A percentile compares a stretch with the other conserved stretches of the same genome.
Evolutionary conservation across 257 asterid species (phyloP).

Genomic region (Solanum sitiens): DNA sequence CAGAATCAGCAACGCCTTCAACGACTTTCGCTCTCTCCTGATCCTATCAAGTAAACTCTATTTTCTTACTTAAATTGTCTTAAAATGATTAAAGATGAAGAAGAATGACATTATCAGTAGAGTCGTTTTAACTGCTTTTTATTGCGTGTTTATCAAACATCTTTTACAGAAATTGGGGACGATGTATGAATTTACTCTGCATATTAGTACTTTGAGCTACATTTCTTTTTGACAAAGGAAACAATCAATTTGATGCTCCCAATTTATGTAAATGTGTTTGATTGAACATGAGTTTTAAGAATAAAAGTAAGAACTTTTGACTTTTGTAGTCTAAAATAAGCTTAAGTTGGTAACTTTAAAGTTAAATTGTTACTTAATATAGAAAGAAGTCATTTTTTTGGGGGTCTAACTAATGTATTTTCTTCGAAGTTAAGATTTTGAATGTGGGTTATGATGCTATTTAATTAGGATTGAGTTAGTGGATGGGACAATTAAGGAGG

Average conservation of each 20-base stretch:
- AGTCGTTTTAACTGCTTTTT: background rate
- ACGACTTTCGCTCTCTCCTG: slow-evolving; percentile 54
- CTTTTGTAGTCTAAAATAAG: background rate
- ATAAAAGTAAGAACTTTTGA: background rate
- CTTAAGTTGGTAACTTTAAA: background rate
- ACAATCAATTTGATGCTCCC: background rate
- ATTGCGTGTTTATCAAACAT: background rate
- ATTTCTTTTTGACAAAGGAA: background rate
- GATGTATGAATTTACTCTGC: background rate
- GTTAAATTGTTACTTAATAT: background rate
- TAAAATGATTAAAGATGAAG: background rate
- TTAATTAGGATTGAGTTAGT: slow-evolving; percentile 53
- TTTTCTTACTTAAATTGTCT: background rate
- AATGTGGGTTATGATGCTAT: background rate
- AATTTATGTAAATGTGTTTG: background rate
- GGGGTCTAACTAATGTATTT: background rate
- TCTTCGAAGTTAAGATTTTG: background rate
- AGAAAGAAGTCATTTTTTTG: background rate
- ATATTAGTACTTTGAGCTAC: background rate
- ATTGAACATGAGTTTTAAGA: background rate
- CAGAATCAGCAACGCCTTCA: slow-evolving; percentile 32
- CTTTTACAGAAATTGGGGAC: background rate
- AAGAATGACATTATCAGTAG: background rate
- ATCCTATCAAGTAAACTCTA: slow-evolving; percentile 40
- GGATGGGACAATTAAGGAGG: slow-evolving; percentile 77